A percentile compares a stretch with the other conserved stretches of the same genome.
Conservation (phyloP, 2,329 filamentous ascomycete species). For the Fonsecaea pedrosoi region DNA sequence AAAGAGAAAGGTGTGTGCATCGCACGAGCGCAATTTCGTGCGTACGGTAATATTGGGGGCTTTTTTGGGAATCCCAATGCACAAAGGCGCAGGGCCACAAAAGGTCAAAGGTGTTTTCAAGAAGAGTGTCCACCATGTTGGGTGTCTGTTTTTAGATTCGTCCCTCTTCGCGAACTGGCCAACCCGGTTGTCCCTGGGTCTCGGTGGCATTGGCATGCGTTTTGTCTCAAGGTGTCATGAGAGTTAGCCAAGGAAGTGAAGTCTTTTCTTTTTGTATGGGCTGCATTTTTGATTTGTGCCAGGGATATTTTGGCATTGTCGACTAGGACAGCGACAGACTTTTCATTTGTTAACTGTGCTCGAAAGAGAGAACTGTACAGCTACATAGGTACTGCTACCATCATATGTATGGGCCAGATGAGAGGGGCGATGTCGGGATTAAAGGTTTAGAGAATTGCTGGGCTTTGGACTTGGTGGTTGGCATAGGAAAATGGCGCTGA, state of each 20-base stretch:
- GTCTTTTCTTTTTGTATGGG: constrained; percentile 29
- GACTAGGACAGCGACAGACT: constrained; percentile 35
- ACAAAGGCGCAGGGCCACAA: constrained; percentile 11
- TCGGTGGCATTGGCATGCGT: constrained; percentile 19
- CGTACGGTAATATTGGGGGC: constrained; percentile 19
- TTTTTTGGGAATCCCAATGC: constrained; percentile 19
- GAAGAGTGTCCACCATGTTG: constrained; percentile 10
- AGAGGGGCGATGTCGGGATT: constrained; percentile 7
- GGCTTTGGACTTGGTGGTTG: constrained; percentile 8
- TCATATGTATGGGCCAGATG: constrained; percentile 35
- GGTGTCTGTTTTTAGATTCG: constrained; percentile 21
- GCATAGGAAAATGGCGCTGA: constrained; percentile 4
- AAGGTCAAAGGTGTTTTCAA: constrained; percentile 6
- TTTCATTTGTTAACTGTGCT: constrained; percentile 38
- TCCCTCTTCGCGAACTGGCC: background rate
- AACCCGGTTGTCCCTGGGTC: constrained; percentile 16
- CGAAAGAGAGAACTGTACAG: constrained; percentile 35
- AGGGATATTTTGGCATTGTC: constrained; percentile 28
- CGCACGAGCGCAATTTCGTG: constrained; percentile 26
- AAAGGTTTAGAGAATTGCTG: constrained; percentile 9
- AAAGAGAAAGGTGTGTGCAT: constrained; percentile 30
- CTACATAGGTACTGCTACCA: constrained; percentile 24
- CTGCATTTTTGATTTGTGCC: constrained; percentile 31
- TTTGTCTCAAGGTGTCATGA: constrained; percentile 12
- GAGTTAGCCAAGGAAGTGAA: constrained; percentile 11